Evolutionary conservation across 176 grass and related monocot genomes (phyloP).

Genomic region (Echinochloa phyllopogon): DNA sequence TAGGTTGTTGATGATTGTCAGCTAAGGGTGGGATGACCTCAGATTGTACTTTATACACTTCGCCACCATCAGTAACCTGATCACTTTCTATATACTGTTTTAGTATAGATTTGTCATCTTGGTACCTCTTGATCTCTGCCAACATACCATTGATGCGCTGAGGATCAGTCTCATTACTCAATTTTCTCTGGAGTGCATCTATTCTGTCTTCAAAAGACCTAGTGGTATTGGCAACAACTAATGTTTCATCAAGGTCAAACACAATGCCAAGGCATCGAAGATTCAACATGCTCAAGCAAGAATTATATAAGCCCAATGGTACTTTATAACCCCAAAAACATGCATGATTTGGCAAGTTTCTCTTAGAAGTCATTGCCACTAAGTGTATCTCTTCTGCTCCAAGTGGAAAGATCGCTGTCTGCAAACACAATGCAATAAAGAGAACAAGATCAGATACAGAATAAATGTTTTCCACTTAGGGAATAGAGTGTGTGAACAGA

Average conservation of each 20-base stretch:
- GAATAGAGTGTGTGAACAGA: background rate
- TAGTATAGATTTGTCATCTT: slow-evolving; percentile 90
- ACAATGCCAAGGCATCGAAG: slow-evolving; percentile 89
- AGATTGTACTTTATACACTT: slow-evolving; percentile 84
- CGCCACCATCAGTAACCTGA: slow-evolving; percentile 80
- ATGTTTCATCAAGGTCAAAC: slow-evolving; percentile 98
- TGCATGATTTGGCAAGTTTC: slow-evolving; percentile 58
- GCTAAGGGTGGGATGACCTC: slow-evolving; percentile 85
- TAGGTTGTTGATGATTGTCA: slow-evolving; percentile 73
- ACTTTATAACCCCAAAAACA: slow-evolving; percentile 98
- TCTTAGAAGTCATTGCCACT: slow-evolving; percentile 86
- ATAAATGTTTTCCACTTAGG: background rate
- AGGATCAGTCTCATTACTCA: slow-evolving; percentile 87
- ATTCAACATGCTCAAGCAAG: slow-evolving; percentile 90
- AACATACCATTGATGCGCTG: slow-evolving; percentile 81
- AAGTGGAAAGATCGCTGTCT: slow-evolving; percentile 88
- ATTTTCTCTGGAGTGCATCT: slow-evolving; percentile 86
- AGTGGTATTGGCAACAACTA: slow-evolving; percentile 86
- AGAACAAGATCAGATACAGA: slow-evolving; percentile 27
- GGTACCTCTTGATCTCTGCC: slow-evolving; percentile 93
- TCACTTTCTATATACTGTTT: slow-evolving; percentile 96
- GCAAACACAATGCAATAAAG: slow-evolving; percentile 25
- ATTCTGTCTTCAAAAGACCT: slow-evolving; percentile 94
- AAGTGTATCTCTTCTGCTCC: slow-evolving; percentile 92
- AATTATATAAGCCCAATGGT: slow-evolving; percentile 72